Evolutionary conservation across 164 flowering plant genomes (phyloP).

Genomic region (Magnolia changhungtana): DNA sequence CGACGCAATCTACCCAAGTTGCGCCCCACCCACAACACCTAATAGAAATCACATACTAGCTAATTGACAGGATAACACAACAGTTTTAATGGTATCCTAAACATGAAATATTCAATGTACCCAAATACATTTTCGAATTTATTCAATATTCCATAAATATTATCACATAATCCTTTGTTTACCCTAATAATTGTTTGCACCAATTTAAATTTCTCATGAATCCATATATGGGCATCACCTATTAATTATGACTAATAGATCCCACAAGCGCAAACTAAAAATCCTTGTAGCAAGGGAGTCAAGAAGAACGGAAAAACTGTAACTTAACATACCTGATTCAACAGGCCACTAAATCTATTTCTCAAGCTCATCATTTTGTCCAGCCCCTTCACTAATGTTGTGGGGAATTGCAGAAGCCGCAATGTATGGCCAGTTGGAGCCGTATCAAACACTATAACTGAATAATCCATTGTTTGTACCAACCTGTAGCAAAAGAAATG

Average conservation of each 20-base stretch:
- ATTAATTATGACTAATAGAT: neutral
- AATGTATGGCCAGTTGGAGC: constrained; percentile 99
- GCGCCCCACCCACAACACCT: too few relatives aligned
- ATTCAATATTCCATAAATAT: too few relatives aligned
- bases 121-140: too few relatives aligned
- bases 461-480: constrained; percentile 98
- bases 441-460: constrained; percentile 92
- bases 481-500: constrained; percentile 42
- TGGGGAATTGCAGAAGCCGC: constrained; percentile 85
- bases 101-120: too few relatives aligned
- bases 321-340: constrained; percentile 61
- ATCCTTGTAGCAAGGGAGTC: neutral
- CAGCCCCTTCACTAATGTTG: constrained; percentile 91
- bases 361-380: constrained; percentile 83
- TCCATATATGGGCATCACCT: neutral
- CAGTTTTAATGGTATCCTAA: neutral
- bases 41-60: neutral
- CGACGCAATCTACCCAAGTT: too few relatives aligned
- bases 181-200: too few relatives aligned
- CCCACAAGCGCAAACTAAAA: neutral
- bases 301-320: neutral
- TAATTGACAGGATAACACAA: neutral
- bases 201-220: too few relatives aligned
- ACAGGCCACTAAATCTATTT: constrained; percentile 82
- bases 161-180: too few relatives aligned